A percentile compares a stretch with the other conserved stretches of the same genome.
These are phyloP conservation scores for Sporisorium reilianum DNA, from an alignment of 1,284 basidiomycete species.

Conservation along the genomic window DNA sequence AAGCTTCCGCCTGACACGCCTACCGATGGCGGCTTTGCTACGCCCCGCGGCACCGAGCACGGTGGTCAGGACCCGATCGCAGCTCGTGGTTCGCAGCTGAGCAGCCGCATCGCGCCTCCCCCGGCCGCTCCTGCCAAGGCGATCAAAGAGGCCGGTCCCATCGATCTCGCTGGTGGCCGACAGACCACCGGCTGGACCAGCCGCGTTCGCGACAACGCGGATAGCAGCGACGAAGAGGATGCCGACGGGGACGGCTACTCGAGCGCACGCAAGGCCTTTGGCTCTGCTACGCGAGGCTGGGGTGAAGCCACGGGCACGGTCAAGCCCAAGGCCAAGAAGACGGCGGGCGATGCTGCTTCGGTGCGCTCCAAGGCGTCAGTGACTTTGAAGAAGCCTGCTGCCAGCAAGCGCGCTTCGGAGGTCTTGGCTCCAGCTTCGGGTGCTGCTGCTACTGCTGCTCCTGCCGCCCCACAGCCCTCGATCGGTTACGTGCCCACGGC, in stretches of 20 bases:
- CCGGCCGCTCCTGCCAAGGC: conserved; percentile 44
- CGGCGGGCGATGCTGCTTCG: conserved; percentile 28
- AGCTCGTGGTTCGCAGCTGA: conserved; percentile 35
- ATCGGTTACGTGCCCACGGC: conserved; percentile 39
- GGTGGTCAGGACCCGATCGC: conserved; percentile 46
- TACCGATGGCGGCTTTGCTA: conserved; percentile 22
- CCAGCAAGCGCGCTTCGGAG: conserved; percentile 17
- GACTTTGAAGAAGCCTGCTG: conserved; percentile 28
- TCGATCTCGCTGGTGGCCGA: conserved; percentile 45
- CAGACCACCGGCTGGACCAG: conserved; percentile 59
- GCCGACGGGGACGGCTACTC: conserved; percentile 55
- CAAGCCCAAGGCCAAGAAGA: conserved; percentile 41
- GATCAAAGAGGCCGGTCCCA: conserved; percentile 44
- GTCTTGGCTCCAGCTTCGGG: neutral
- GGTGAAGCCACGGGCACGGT: conserved; percentile 59
- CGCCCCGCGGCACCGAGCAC: conserved; percentile 43
- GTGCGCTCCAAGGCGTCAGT: conserved; percentile 39
- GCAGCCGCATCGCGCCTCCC: conserved; percentile 55
- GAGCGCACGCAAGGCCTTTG: conserved; percentile 61
- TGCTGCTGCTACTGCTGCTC: conserved; percentile 4
- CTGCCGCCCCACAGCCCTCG: conserved; percentile 21
- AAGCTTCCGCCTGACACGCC: conserved; percentile 64
- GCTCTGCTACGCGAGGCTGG: conserved; percentile 55
- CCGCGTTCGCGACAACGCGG: conserved; percentile 48
- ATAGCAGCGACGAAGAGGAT: conserved; percentile 63